Conservation (phyloP, 2,329 filamentous ascomycete genomes). For the Talaromyces atroroseus region DNA sequence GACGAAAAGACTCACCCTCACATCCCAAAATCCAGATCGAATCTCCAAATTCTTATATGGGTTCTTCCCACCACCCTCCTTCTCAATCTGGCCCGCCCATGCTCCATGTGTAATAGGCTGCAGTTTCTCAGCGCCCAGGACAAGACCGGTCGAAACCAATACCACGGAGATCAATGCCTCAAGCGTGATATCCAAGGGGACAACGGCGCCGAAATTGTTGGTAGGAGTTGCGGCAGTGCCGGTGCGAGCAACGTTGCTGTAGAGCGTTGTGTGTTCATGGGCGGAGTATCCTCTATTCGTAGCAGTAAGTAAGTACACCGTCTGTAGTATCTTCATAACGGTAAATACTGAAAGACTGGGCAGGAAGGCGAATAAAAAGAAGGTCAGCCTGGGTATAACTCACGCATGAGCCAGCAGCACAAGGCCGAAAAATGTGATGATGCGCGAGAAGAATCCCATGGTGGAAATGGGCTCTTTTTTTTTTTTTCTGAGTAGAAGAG, state of each 20-base stretch:
- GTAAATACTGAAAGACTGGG: background rate
- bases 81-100: constrained; percentile 68
- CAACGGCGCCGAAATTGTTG: constrained; percentile 29
- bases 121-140: constrained; percentile 68
- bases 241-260: constrained; percentile 49
- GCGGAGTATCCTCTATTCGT: constrained; percentile 81
- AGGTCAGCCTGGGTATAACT: constrained; percentile 29
- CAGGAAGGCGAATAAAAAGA: background rate
- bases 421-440: constrained; percentile 68
- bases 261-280: constrained; percentile 79
- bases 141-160: constrained; percentile 76
- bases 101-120: constrained; percentile 83
- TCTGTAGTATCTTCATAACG: constrained; percentile 1
- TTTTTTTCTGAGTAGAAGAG: background rate
- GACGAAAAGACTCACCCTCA: constrained; percentile 55
- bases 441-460: constrained; percentile 68
- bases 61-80: constrained; percentile 64
- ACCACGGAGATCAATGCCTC: constrained; percentile 79
- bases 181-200: constrained; percentile 71
- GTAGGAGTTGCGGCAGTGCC: constrained; percentile 41
- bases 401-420: constrained; percentile 84
- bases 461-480: constrained; percentile 9
- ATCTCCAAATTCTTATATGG: constrained; percentile 76
- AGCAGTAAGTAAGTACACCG: background rate
- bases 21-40: constrained; percentile 78